Base-by-base conservation (phyloP, 2,329 filamentous ascomycete genomes). In the Aspergillus vadensis region DNA sequence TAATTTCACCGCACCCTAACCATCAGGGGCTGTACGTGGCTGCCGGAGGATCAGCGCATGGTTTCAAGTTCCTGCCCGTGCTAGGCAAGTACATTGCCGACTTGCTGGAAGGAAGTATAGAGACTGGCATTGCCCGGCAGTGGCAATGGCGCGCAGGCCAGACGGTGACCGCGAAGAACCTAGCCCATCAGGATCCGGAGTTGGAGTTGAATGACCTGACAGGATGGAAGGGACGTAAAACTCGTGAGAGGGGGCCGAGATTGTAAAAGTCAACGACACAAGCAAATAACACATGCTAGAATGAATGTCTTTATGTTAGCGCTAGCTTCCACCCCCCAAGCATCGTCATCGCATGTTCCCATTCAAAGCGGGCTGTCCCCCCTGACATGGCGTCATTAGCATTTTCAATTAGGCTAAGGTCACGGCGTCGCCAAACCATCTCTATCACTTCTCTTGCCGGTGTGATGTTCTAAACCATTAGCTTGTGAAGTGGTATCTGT, bases 1-100 rank as follows among this genome's bases (percentile, higher is more conserved):
- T 81, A 63, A 81, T 81, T 65, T 80, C 77, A 4, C 78, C 78
- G 10, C 79, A 81, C 65, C 67, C 78, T 2, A 76, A 73, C 17
- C 70, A 75, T 5, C 70, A 73, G 53, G 76, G 77, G 5, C 69
- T 81, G 0, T 80, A 77, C 62, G 62, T 81, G n/a, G 79, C 79
- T 0, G 79, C 68, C 0, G 70, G 70, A 14, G 70, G 70, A 25
- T 71, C 69, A 7, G 70, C 70, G 60, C 70, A 72, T 36, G 70
- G 70, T 10, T 72, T 61, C 56, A 72, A 72, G 54, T 72, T 72
- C 61, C 70, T 72, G 61, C 70, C 70, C 1, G 69, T 72, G 2
- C 66, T 72, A n/a, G 70, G 70, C 12, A 71, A 72, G 43, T 72
- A 72, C 19, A 63, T 72, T 51, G 65, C 62, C 1, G 65, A 72